Evolutionary conservation across 441 rosid species (phyloP), one percentile per base, ranked within the genome.

Genomic region (Mallotus japonicus): DNA sequence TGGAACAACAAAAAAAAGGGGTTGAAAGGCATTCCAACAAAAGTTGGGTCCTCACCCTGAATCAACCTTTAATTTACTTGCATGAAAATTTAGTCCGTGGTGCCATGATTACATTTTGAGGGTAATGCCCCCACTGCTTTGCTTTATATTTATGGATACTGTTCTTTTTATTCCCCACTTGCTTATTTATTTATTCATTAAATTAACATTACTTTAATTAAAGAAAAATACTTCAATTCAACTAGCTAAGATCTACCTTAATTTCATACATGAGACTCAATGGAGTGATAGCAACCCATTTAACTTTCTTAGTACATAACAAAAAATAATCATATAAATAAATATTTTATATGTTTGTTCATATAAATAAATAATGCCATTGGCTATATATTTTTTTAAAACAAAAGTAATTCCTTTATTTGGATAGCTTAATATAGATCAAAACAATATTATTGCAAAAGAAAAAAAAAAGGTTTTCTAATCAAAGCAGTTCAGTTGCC

Each of bases 71-170:
- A 6, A 51, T 73, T 63, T 65, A 56, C 59, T 56, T 9, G 17
- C 8, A 32, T 61, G 19, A 69, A 32, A 61, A 51, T 76, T 60
- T 40, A 6, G 55, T 34, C 20, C 73, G 22, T 55, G 50, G 63
- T 50, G 22, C 63, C 67, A 32, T 55, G 59, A 66, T 68, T 55
- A 19, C 59, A 66, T 15, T 57, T 8, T 10, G 20, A 42, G 62
- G 44, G 19, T 37, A 19, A 72, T 19, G 67, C 59, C 63, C 80
- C 76, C 19, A 56, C 24, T 50, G 57, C 77, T 9, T 77, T 71
- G 71, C 71, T 60, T 61, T 60, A 37, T 67, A 53, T 14, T 63
- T 68, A 12, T 65, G 24, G 37, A 13, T 46, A 12, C 54, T 65
- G 28, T 15, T 44, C 37, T 7, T 24, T 69, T 59, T 16, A 8